A percentile compares a stretch with the other conserved stretches of the same genome.
Evolutionary conservation across 1,284 basidiomycete species (phyloP).

Genomic region (Pyrrhoderma noxium): DNA sequence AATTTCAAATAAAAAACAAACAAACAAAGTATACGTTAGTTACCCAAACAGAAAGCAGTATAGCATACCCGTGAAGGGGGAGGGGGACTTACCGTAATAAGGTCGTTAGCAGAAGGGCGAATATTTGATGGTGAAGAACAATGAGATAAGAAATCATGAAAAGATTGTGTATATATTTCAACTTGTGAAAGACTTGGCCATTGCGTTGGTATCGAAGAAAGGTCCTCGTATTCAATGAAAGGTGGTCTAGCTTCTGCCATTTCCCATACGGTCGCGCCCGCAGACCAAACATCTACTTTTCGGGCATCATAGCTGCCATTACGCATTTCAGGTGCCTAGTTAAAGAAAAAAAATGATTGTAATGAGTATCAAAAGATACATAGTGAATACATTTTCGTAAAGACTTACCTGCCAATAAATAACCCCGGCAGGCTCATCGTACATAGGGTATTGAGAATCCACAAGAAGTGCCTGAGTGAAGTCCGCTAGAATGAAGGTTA

Average conservation of each 20-base stretch:
- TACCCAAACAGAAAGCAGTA: neutral
- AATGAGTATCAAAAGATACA: slow-evolving; percentile 3
- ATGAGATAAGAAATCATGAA: slow-evolving; percentile 64
- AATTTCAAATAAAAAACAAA: slow-evolving; percentile 7
- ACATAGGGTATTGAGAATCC: slow-evolving; percentile 38
- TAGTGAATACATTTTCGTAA: neutral
- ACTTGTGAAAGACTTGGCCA: slow-evolving; percentile 58
- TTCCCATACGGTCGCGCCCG: slow-evolving; percentile 79
- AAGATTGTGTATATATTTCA: slow-evolving; percentile 55
- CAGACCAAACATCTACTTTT: slow-evolving; percentile 73
- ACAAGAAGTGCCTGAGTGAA: slow-evolving; percentile 67
- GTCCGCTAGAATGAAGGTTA: slow-evolving; percentile 44
- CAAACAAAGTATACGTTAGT: neutral
- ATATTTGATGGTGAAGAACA: slow-evolving; percentile 55
- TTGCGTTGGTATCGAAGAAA: slow-evolving; percentile 42
- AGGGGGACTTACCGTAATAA: slow-evolving; percentile 48
- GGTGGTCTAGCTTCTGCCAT: slow-evolving; percentile 67
- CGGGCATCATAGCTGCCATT: slow-evolving; percentile 64
- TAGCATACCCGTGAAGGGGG: neutral
- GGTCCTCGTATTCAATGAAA: slow-evolving; percentile 41
- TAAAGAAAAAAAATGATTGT: neutral
- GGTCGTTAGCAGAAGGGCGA: slow-evolving; percentile 50
- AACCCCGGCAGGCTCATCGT: slow-evolving; percentile 57
- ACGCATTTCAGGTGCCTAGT: slow-evolving; percentile 2
- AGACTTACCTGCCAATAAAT: slow-evolving; percentile 63